Conservation (phyloP, 2,329 filamentous ascomycete genomes). For the Diplodia scrobiculata region DNA sequence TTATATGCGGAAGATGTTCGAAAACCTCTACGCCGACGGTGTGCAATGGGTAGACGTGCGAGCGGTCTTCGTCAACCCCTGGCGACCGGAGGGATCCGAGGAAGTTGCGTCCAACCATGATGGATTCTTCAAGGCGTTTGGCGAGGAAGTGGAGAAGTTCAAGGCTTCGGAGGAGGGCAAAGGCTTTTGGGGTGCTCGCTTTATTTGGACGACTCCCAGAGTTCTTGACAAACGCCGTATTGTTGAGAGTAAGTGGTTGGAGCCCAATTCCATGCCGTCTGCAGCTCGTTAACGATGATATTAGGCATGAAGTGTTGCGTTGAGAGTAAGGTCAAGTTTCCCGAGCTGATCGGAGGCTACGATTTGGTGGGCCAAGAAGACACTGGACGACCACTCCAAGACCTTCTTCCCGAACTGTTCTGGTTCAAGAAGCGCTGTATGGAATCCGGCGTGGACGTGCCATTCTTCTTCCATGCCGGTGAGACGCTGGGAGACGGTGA, state of each 20-base stretch:
- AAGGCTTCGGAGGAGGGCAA: constrained; percentile 69
- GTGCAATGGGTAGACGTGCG: constrained; percentile 83
- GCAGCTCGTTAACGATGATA: not conserved
- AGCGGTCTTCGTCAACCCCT: constrained; percentile 71
- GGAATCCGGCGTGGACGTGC: constrained; percentile 75
- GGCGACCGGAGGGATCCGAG: constrained; percentile 66
- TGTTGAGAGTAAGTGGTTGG: constrained; percentile 58
- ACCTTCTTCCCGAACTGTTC: constrained; percentile 81
- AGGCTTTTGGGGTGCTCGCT: constrained; percentile 78
- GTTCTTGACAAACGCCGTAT: constrained; percentile 65
- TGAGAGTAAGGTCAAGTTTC: constrained; percentile 74
- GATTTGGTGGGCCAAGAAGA: constrained; percentile 91
- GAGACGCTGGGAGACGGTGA: constrained; percentile 78
- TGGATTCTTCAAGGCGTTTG: constrained; percentile 70
- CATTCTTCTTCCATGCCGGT: constrained; percentile 95
- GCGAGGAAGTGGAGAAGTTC: constrained; percentile 78
- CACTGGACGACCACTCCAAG: constrained; percentile 70
- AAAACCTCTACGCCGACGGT: constrained; percentile 74
- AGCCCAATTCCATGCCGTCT: not conserved
- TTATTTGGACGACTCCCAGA: constrained; percentile 82
- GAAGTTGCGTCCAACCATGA: constrained; percentile 67
- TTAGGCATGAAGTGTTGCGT: constrained; percentile 82
- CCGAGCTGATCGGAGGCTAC: constrained; percentile 80
- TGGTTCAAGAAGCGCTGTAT: constrained; percentile 90
- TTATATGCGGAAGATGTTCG: constrained; percentile 72